Evolutionary conservation across 139 green algal genomes (phyloP).

Genomic region (Coccomyxa sp.): DNA sequence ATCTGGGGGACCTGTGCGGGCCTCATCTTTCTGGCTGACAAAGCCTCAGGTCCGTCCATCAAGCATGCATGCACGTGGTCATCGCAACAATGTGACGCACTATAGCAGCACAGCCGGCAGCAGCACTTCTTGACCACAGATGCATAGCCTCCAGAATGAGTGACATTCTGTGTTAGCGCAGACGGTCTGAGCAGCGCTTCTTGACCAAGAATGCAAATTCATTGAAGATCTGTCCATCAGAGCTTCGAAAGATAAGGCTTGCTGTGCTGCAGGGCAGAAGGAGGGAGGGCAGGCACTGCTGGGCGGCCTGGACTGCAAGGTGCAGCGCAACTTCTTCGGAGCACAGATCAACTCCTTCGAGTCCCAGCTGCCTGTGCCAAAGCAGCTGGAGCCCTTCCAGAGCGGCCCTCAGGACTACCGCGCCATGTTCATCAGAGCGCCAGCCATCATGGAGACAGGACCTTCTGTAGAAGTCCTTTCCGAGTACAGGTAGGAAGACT

Average conservation of each 20-base stretch:
- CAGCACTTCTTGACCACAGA: not conserved
- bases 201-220: too few species aligned
- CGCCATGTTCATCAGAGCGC: conserved; percentile 94
- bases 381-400: conserved; percentile 29
- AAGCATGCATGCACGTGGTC: too few species aligned
- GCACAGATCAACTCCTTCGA: conserved; percentile 97
- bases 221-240: too few species aligned
- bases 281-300: conserved; percentile 90
- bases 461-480: conserved; percentile 81
- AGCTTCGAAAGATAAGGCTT: not conserved
- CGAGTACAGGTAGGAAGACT: conserved; percentile 50
- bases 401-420: conserved; percentile 28
- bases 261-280: conserved; percentile 71
- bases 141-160: not conserved
- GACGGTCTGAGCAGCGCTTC: not conserved
- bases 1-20: conserved; percentile 98
- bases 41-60: conserved; percentile 25
- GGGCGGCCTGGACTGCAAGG: conserved; percentile 87
- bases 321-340: conserved; percentile 98
- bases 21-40: conserved; percentile 96
- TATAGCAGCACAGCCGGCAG: not conserved
- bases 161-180: not conserved
- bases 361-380: conserved; percentile 62
- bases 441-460: conserved; percentile 77
- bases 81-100: not conserved